Percentiles rank a stretch among this genome's conserved stretches.
phyloP scores from a whole-genome alignment of 2,329 filamentous ascomycete species.

The Phoma sp. region DNA sequence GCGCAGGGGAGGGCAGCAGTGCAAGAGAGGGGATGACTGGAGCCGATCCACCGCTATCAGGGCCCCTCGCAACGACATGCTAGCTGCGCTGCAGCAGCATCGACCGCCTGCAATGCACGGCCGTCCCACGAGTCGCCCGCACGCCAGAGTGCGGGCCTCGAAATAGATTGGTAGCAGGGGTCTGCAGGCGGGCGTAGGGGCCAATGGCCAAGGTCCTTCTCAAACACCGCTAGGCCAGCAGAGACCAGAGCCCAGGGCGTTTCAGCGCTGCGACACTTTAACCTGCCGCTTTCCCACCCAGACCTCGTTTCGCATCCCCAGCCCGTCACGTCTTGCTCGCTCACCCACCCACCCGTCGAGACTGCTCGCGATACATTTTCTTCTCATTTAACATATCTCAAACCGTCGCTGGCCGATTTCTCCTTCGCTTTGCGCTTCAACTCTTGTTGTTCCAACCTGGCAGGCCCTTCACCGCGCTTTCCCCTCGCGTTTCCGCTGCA shows the following conservation, averaged over 20 bases:
- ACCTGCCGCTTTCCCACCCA: slow-evolving; percentile 47
- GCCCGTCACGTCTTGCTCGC: slow-evolving; percentile 34
- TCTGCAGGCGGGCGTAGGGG: slow-evolving; percentile 11
- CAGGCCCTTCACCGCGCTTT: slow-evolving; percentile 44
- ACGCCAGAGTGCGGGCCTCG: slow-evolving; percentile 25
- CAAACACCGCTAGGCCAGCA: slow-evolving; percentile 47
- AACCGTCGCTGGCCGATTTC: slow-evolving; percentile 41
- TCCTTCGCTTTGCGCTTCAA: slow-evolving; percentile 47
- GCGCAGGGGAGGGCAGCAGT: slow-evolving; percentile 12
- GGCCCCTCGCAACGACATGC: slow-evolving; percentile 9
- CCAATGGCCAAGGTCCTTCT: slow-evolving; percentile 22
- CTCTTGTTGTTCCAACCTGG: slow-evolving; percentile 46
- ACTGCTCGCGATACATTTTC: slow-evolving; percentile 47
- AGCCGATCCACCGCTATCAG: slow-evolving; percentile 11
- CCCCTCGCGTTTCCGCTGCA: slow-evolving; percentile 32
- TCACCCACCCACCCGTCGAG: slow-evolving; percentile 29
- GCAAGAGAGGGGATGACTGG: slow-evolving; percentile 12
- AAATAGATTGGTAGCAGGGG: slow-evolving; percentile 22
- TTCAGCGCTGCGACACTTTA: slow-evolving; percentile 50
- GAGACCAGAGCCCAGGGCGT: slow-evolving; percentile 27
- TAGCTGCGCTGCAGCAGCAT: not conserved
- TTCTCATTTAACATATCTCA: slow-evolving; percentile 46
- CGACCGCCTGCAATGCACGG: slow-evolving; percentile 4
- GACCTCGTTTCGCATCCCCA: slow-evolving; percentile 48
- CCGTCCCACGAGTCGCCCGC: slow-evolving; percentile 25